Conservation (phyloP, 1,284 basidiomycete genomes). For the Trametes pubescens region DNA sequence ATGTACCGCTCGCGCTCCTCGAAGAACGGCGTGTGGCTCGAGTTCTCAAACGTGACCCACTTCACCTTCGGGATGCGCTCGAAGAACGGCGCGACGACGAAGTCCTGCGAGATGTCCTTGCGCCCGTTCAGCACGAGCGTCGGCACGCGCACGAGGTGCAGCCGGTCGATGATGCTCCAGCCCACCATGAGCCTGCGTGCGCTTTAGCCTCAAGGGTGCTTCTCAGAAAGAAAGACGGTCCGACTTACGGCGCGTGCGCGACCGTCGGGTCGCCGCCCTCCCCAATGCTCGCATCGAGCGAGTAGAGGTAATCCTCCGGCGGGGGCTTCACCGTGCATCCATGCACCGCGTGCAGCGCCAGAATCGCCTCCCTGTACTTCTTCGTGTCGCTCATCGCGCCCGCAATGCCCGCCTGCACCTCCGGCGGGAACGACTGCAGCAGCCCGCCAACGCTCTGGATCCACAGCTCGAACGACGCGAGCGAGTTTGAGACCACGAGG, state of each 20-base stretch:
- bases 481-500: constrained; percentile 42
- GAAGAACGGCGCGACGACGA: constrained; percentile 38
- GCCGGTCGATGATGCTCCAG: constrained; percentile 41
- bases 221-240: too few relatives aligned
- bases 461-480: constrained; percentile 41
- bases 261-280: constrained; percentile 36
- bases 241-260: constrained; percentile 28
- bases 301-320: constrained; percentile 33
- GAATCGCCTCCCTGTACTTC: constrained; percentile 41
- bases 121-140: constrained; percentile 44
- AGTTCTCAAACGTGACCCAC: constrained; percentile 41
- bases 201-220: background rate
- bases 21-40: constrained; percentile 41
- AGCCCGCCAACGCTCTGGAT: constrained; percentile 32
- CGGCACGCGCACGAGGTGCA: constrained; percentile 40
- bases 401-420: constrained; percentile 36
- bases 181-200: constrained; percentile 27
- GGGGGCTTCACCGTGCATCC: constrained; percentile 38
- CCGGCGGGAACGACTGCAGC: constrained; percentile 36
- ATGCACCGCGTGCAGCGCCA: constrained; percentile 37
- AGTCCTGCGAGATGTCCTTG: constrained; percentile 40
- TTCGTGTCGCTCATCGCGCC: constrained; percentile 37
- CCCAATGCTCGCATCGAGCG: constrained; percentile 22
- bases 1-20: constrained; percentile 43
- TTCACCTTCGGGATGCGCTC: constrained; percentile 37